These are phyloP conservation scores for Botrytis galanthina DNA, from an alignment of 2,329 filamentous ascomycete genomes.

Conservation along the genomic window DNA sequence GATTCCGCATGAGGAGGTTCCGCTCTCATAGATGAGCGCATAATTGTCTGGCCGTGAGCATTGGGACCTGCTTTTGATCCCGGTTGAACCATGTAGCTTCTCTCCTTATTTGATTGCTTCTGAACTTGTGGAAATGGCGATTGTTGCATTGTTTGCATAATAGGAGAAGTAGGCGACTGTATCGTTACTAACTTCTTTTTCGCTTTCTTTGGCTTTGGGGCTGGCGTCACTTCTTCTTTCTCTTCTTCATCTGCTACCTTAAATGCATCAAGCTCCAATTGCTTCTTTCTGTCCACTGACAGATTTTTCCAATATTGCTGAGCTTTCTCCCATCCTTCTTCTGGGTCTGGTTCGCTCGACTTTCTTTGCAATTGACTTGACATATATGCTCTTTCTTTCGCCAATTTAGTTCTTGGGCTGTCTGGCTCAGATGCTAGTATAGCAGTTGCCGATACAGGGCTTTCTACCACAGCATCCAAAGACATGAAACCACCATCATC, in stretches of 20 bases:
- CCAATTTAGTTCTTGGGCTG: slow-evolving; percentile 31
- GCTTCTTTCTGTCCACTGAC: slow-evolving; percentile 59
- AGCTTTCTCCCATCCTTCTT: slow-evolving; percentile 58
- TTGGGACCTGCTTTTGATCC: slow-evolving; percentile 36
- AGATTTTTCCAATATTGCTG: slow-evolving; percentile 70
- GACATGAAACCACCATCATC: slow-evolving; percentile 69
- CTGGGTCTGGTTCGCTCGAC: slow-evolving; percentile 27
- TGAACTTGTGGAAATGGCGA: slow-evolving; percentile 22
- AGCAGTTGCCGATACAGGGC: slow-evolving; percentile 43
- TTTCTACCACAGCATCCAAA: slow-evolving; percentile 68
- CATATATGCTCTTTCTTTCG: slow-evolving; percentile 32
- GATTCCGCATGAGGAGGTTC: slow-evolving; percentile 31
- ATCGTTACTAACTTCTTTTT: slow-evolving; percentile 29
- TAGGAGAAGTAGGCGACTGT: background rate
- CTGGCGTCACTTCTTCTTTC: slow-evolving; percentile 43
- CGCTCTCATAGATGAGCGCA: slow-evolving; percentile 50
- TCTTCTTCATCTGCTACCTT: slow-evolving; percentile 47
- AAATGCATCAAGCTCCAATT: slow-evolving; percentile 52
- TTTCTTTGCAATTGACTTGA: slow-evolving; percentile 27
- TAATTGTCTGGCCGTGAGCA: slow-evolving; percentile 31
- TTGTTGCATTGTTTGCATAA: background rate
- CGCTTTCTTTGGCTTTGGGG: slow-evolving; percentile 30
- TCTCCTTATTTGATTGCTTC: slow-evolving; percentile 28
- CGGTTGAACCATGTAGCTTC: slow-evolving; percentile 44
- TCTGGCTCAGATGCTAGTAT: slow-evolving; percentile 31